These are phyloP conservation scores for Bigelowiella natans DNA, from an alignment of 78 protist species.

Conservation along the genomic window DNA sequence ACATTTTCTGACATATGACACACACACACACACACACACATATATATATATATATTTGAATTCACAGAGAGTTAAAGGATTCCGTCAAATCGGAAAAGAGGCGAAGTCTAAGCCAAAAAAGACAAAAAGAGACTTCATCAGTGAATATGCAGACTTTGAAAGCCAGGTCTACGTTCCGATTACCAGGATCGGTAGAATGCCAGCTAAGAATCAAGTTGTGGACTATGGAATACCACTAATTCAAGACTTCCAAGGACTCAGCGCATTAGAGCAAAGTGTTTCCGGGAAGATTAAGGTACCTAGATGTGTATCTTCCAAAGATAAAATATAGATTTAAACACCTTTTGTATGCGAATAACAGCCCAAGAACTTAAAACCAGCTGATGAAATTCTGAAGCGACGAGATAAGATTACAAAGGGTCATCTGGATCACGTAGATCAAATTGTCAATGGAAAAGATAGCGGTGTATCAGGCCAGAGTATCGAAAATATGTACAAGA, in stretches of 20 bases:
- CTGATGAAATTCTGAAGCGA: too few relatives aligned
- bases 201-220: background rate
- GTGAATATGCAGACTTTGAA: slow-evolving; percentile 31
- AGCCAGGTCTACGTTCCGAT: slow-evolving; percentile 36
- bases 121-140: slow-evolving; percentile 32
- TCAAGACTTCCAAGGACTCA: background rate
- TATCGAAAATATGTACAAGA: too few relatives aligned
- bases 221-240: background rate
- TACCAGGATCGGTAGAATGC: slow-evolving; percentile 3
- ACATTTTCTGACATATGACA: background rate
- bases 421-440: too few relatives aligned
- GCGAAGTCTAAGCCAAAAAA: background rate
- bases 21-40: background rate
- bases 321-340: too few relatives aligned
- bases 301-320: too few relatives aligned
- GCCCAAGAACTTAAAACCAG: too few relatives aligned
- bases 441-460: too few relatives aligned
- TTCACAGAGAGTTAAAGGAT: slow-evolving; percentile 14
- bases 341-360: too few relatives aligned
- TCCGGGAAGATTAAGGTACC: too few relatives aligned
- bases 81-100: slow-evolving; percentile 45
- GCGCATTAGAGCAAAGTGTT: background rate
- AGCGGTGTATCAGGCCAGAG: too few relatives aligned
- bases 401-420: too few relatives aligned
- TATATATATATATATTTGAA: background rate